Conservation (phyloP, 1,284 basidiomycete species). For the Lignosus rhinocerotis region DNA sequence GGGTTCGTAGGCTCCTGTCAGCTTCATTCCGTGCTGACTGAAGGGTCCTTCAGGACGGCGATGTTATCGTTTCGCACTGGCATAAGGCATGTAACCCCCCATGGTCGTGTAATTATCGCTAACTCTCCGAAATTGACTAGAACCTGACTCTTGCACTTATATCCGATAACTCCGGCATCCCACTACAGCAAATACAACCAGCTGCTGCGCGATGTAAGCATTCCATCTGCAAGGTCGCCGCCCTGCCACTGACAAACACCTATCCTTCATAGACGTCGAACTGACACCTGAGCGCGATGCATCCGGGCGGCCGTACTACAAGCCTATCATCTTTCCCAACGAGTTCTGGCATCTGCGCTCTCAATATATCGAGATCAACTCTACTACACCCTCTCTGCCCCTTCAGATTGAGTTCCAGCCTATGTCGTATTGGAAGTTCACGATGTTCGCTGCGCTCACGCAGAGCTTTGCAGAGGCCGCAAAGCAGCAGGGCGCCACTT, state of each 20-base stretch:
- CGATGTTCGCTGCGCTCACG: conserved; percentile 79
- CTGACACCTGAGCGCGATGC: conserved; percentile 61
- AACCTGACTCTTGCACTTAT: conserved; percentile 90
- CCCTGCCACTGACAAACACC: conserved; percentile 4
- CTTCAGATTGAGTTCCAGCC: conserved; percentile 84
- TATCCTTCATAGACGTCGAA: conserved; percentile 50
- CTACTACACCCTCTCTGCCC: conserved; percentile 71
- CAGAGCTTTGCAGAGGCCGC: conserved; percentile 82
- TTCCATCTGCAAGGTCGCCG: background rate
- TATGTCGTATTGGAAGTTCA: conserved; percentile 85
- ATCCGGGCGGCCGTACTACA: conserved; percentile 69
- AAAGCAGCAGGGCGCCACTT: conserved; percentile 64
- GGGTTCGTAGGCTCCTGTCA: conserved; percentile 13
- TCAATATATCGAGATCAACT: conserved; percentile 79
- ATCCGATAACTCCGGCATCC: conserved; percentile 63
- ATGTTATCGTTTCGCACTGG: conserved; percentile 82
- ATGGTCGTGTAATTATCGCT: background rate
- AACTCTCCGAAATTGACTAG: conserved; percentile 32
- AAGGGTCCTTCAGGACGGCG: conserved; percentile 37
- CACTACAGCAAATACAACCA: conserved; percentile 61
- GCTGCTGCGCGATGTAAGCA: conserved; percentile 63
- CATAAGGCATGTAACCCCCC: conserved; percentile 51
- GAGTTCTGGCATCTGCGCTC: conserved; percentile 92
- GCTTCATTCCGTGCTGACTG: background rate
- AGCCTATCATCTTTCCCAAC: conserved; percentile 90